Percentiles rank a stretch among this genome's conserved stretches.
phyloP scores from a whole-genome alignment of 2,329 filamentous ascomycete genomes.

The Penicillium psychrosexuale region DNA sequence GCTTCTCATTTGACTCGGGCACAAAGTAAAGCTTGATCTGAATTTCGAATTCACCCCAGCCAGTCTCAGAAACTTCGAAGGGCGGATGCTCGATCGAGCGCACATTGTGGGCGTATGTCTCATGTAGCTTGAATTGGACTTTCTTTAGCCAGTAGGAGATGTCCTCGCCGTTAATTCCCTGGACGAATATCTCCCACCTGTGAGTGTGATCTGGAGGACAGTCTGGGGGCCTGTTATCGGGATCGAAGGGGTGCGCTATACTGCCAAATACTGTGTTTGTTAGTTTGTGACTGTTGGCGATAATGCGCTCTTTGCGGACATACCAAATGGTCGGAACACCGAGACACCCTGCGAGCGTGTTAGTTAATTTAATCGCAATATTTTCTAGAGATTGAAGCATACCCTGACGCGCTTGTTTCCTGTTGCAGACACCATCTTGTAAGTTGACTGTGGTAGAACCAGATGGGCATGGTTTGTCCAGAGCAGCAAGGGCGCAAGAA shows the following conservation, averaged over 20 bases:
- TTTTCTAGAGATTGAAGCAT: constrained; percentile 13
- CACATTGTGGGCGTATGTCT: constrained; percentile 88
- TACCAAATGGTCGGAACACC: constrained; percentile 48
- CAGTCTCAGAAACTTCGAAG: constrained; percentile 86
- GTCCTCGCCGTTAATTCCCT: constrained; percentile 82
- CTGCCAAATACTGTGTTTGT: constrained; percentile 65
- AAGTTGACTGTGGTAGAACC: neutral
- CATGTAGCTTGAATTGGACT: constrained; percentile 96
- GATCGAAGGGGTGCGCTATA: constrained; percentile 75
- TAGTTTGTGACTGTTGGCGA: constrained; percentile 3
- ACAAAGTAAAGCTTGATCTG: constrained; percentile 93
- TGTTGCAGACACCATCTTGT: constrained; percentile 52
- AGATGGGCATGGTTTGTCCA: neutral
- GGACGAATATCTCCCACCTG: constrained; percentile 92
- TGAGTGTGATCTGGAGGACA: constrained; percentile 91
- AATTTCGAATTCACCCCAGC: constrained; percentile 98
- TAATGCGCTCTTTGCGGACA: constrained; percentile 10
- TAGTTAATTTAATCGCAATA: constrained; percentile 22
- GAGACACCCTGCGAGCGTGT: constrained; percentile 41
- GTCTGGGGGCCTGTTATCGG: constrained; percentile 68
- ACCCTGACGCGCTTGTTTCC: constrained; percentile 55
- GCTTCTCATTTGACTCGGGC: constrained; percentile 83
- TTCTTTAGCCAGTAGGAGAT: constrained; percentile 95
- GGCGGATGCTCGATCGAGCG: constrained; percentile 78
- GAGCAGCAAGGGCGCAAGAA: constrained; percentile 12